phyloP scores from a whole-genome alignment of 352 stramenopile species.

The Achlya hypogyna region DNA sequence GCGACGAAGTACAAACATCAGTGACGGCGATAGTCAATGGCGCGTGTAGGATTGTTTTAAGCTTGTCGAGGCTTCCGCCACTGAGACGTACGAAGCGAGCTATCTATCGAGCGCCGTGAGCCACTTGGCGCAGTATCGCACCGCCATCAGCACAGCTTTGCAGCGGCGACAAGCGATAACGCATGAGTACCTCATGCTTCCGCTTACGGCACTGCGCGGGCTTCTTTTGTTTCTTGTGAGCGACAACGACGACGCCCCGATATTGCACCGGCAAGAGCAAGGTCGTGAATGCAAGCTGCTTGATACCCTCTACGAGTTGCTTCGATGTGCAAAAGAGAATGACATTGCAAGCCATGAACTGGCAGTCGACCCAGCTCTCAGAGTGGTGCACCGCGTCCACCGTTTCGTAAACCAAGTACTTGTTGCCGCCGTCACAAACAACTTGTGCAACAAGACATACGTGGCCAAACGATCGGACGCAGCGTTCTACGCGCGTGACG shows the following conservation, averaged over 20 bases:
- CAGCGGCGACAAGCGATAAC: not conserved
- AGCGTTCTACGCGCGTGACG: not conserved
- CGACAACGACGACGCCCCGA: not conserved
- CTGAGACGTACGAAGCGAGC: slow-evolving; percentile 10
- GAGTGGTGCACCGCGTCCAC: slow-evolving; percentile 18
- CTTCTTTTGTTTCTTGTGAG: not conserved
- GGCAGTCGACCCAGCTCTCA: not conserved
- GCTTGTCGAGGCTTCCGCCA: slow-evolving; percentile 4
- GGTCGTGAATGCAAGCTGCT: slow-evolving; percentile 12
- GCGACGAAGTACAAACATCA: slow-evolving; percentile 5
- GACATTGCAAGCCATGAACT: not conserved
- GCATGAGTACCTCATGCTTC: slow-evolving; percentile 1
- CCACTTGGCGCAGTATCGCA: not conserved
- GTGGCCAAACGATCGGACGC: not conserved
- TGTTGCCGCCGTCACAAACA: slow-evolving; percentile 1
- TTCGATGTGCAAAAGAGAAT: not conserved
- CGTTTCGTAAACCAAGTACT: slow-evolving; percentile 16
- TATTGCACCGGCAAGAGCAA: slow-evolving; percentile 3
- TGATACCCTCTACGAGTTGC: slow-evolving; percentile 13
- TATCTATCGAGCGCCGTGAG: slow-evolving; percentile 5
- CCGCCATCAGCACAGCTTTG: not conserved
- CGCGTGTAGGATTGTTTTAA: slow-evolving; percentile 15
- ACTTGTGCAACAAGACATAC: slow-evolving; percentile 19
- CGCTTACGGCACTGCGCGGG: not conserved
- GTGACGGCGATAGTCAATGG: not conserved